Conservation (phyloP, 2,329 filamentous ascomycete species). For the Talaromyces atroroseus region DNA sequence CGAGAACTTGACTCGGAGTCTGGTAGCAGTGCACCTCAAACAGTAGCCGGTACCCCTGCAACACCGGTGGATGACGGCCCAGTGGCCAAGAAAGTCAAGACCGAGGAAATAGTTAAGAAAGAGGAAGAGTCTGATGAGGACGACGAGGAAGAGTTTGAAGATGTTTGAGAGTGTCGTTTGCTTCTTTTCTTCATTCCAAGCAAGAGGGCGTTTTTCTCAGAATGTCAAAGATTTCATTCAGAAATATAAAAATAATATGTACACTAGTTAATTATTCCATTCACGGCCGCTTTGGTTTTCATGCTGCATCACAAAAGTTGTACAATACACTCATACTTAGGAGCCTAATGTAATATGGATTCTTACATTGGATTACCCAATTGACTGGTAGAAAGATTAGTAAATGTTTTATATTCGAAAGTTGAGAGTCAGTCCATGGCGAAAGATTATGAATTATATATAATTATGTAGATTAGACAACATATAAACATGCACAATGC, state of each 20-base stretch:
- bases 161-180: constrained; percentile 25
- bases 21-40: constrained; percentile 34
- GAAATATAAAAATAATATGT: neutral
- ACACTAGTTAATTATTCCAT: neutral
- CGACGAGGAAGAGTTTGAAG: constrained; percentile 42
- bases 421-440: too few relatives aligned
- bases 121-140: constrained; percentile 39
- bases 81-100: constrained; percentile 40
- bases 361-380: too few relatives aligned
- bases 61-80: constrained; percentile 36
- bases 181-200: neutral
- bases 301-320: neutral
- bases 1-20: constrained; percentile 36
- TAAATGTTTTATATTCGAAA: too few relatives aligned
- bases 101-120: constrained; percentile 30
- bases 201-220: neutral
- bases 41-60: constrained; percentile 32
- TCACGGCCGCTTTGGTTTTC: neutral
- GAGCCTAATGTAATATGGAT: too few relatives aligned
- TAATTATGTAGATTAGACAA: neutral
- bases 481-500: neutral
- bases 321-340: neutral
- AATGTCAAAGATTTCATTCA: neutral
- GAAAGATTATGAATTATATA: too few relatives aligned
- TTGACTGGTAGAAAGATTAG: too few relatives aligned